Base-by-base conservation (phyloP, 1,139 yeast species). In the Pichia sp. region DNA sequence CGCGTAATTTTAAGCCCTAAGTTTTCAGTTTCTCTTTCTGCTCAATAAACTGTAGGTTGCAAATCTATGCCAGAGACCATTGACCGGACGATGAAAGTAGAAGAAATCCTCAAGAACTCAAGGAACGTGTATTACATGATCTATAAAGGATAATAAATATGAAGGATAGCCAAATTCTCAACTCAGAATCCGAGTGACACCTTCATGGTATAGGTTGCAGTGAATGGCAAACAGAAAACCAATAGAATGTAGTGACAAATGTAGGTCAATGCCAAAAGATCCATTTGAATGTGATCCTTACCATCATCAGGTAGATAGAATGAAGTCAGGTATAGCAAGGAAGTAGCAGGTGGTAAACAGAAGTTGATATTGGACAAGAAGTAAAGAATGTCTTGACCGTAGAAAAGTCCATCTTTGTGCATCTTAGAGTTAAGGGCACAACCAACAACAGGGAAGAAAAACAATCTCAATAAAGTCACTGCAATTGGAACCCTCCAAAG, bases 321-420 rank as follows among this genome's bases (percentile, higher is more conserved):
- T 6, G 94, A 88, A 3, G 96, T 85, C 44, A 87, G 66, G 54
- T 85, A 87, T 16, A 87, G 78, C 49, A 85, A 72, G 1, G 87
- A 72, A 0, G 96, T 87, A 0, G 96, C 94, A 43, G 83, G 79
- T 0, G 96, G 96, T 40, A 85, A 68, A 0, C 93, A 87, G 55
- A 77, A 81, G 16, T 81, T 77, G 32, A 87, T 66, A 15, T 82
- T 81, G 51, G 84, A 72, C n/a, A 87, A 80, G 49, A 88, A 83
- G 17, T 70, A 59, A 3, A 76, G 62, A 59, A 77, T 69, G 22
- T 75, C 59, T 52, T 85, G 87, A 32, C 67, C 72, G 21, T 58
- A 65, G 15, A 77, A 59, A 69, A 79, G 67, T 1, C 73, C 72
- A 27, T 69, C 60, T 17, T 52, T 51, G 18, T 65, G 59, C 23